Base-by-base conservation (phyloP, 148 eudicot genomes). In the Camellia sinensis region DNA sequence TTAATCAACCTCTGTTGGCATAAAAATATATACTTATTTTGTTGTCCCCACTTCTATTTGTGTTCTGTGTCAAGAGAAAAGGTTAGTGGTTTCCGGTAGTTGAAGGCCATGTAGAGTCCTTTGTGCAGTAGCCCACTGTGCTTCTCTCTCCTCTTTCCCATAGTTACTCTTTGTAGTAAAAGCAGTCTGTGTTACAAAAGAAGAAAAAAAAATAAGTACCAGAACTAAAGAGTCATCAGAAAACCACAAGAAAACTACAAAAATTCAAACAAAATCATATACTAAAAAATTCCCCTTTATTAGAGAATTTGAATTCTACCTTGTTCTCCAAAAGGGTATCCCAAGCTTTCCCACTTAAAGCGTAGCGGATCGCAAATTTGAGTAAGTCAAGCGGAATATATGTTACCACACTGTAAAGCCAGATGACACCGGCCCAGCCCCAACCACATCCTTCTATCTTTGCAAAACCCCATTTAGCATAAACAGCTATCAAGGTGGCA, bases 101-200 rank as follows among this genome's bases (percentile, higher is more conserved):
- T 90, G 94, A 50, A 91, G 94, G 2, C 94, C n/a, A n/a, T n/a
- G n/a, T n/a, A n/a, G n/a, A 22, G 89, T 87, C 82, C 94, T 89
- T 60, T 91, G 94, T 17, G 90, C 94, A 40, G 91, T 56, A 45
- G 91, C 93, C 93, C 93, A 90, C 63, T 90, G 91, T 68, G 93
- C 93, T 78, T 89, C 94, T 53, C 93, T 88, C 71, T 91, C 91
- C 80, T 85, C 92, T 83, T 80, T 91, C 19, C 94, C 94, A 17
- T 91, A 91, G 78, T 91, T 88, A n/a, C 83, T 86, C 88, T 91
- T 91, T 2, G 94, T 89, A 3, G 94, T 91, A 63, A 91, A 91
- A 18, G 94, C 92, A 62, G 94, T 91, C 94, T 91, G n/a, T n/a
- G n/a, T 76, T 3, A 12, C 6, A 70, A 54, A 2, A 17, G 15